Evolutionary conservation across 139 green algal genomes (phyloP).

Genomic region (Closterium sp.): DNA sequence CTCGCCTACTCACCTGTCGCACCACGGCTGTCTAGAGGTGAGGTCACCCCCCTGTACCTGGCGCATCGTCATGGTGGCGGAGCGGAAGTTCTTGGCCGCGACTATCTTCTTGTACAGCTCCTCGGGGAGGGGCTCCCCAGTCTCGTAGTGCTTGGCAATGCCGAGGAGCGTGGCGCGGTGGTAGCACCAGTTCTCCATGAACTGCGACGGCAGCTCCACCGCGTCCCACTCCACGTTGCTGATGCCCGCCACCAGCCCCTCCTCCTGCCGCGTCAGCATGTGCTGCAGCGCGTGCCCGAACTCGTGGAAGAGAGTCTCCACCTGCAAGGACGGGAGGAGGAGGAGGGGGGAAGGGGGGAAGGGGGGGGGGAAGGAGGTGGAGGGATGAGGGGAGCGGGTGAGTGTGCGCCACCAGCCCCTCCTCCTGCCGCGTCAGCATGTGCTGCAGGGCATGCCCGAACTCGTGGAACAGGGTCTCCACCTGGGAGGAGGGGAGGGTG

Average conservation of each 20-base stretch:
- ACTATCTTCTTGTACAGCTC: slow-evolving; percentile 84
- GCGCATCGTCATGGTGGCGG: background rate
- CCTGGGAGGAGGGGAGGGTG: too few relatives aligned
- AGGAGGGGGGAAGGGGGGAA: too few relatives aligned
- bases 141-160: slow-evolving; percentile 90
- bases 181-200: slow-evolving; percentile 92
- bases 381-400: too few relatives aligned
- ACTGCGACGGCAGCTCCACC: slow-evolving; percentile 83
- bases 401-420: slow-evolving; percentile 86
- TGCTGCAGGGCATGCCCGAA: slow-evolving; percentile 87
- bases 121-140: slow-evolving; percentile 79
- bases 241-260: slow-evolving; percentile 87
- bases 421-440: slow-evolving; percentile 70
- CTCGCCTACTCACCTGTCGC: too few relatives aligned
- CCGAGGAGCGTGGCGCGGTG: slow-evolving; percentile 70
- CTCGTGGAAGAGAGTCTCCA: slow-evolving; percentile 98
- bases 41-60: background rate
- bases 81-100: slow-evolving; percentile 33
- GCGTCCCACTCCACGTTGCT: slow-evolving; percentile 89
- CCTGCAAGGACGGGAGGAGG: slow-evolving; percentile 39
- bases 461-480: slow-evolving; percentile 98
- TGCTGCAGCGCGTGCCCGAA: slow-evolving; percentile 88
- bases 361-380: too few relatives aligned
- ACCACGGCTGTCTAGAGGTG: background rate
- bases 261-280: slow-evolving; percentile 70